These are phyloP conservation scores for Zasmidium angulare DNA, from an alignment of 2,329 filamentous ascomycete species.

Conservation along the genomic window DNA sequence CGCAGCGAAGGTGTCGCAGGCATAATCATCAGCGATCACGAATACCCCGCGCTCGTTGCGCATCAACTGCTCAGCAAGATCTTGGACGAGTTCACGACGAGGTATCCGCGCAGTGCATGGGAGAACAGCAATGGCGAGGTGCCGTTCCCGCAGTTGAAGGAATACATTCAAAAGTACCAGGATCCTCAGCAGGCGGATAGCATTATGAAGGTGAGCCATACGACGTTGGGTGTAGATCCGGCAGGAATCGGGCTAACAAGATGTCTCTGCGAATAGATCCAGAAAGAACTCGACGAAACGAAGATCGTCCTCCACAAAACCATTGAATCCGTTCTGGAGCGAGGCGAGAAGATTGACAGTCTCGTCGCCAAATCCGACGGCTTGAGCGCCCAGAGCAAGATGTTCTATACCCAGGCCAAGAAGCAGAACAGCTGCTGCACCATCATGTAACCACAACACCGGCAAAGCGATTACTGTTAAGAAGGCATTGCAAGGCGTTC, in stretches of 20 bases:
- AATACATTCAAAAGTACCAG: conserved; percentile 78
- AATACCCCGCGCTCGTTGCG: conserved; percentile 68
- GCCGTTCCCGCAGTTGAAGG: conserved; percentile 71
- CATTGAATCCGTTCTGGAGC: conserved; percentile 81
- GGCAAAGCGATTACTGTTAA: background rate
- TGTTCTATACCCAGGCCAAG: conserved; percentile 81
- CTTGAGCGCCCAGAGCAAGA: conserved; percentile 88
- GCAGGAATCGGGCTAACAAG: conserved; percentile 46
- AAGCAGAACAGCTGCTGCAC: conserved; percentile 63
- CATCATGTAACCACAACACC: conserved; percentile 52
- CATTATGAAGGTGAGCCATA: conserved; percentile 53
- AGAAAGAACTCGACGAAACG: conserved; percentile 94
- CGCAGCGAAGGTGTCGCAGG: conserved; percentile 49
- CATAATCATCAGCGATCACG: conserved; percentile 49
- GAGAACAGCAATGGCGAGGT: conserved; percentile 48
- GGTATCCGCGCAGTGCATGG: conserved; percentile 71
- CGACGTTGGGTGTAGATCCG: too few species aligned
- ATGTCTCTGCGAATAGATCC: conserved; percentile 58
- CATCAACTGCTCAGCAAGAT: conserved; percentile 86
- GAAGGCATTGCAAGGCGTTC: conserved; percentile 12
- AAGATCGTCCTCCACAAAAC: conserved; percentile 98
- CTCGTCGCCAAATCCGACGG: conserved; percentile 91
- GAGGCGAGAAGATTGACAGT: conserved; percentile 96
- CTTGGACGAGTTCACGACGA: conserved; percentile 79
- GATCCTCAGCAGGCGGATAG: conserved; percentile 86